Base-by-base conservation (phyloP, 2,329 filamentous ascomycete species). In the Neoarthrinium moseri region DNA sequence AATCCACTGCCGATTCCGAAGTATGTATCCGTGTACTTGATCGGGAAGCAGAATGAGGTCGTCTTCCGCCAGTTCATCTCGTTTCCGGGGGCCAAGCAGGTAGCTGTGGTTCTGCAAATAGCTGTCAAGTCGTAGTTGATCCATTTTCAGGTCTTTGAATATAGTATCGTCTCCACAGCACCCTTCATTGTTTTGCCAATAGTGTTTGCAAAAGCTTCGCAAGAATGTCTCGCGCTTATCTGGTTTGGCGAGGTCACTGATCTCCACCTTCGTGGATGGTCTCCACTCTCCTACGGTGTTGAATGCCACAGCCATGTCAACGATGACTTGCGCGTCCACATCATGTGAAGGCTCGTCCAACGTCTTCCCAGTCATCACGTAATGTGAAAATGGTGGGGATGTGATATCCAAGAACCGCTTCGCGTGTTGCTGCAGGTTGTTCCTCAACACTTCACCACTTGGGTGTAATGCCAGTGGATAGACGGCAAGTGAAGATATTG, bases 401-500 rank as follows among this genome's bases (percentile, higher is more conserved):
- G 38, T 30, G 4, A 41, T 20, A 12, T 20, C 13, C 5, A 30
- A 8, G 5, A 21, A 41, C 6, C n/a, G 23, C 2, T 30, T 11
- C 8, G 8, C 38, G 1, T 18, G 32, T 17, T 21, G 10, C 4
- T 21, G 21, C 2, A 29, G n/a, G 12, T 26, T 18, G 13, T 6
- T 22, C 17, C 11, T n/a, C 2, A 48, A 20, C 8, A 8, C 24
- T 10, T 38, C 22, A 15, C 4, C 5, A 13, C 23, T n/a, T 11
- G 22, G 12, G 18, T 38, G 41, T 17, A 48, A 45, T 2, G 0
- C 18, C 27, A 44, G 11, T 4, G 46, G 46, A n/a, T 38, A 48
- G 1, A 38, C 27, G 6, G 33, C 13, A 2, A 48, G 23, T 21
- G 30, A 29, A 6, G 32, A 34, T 13, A 48, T 39, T 6, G 27